Base-by-base conservation (phyloP, 192 early-diverging fungal genomes). In the Funneliformis geosporum region DNA sequence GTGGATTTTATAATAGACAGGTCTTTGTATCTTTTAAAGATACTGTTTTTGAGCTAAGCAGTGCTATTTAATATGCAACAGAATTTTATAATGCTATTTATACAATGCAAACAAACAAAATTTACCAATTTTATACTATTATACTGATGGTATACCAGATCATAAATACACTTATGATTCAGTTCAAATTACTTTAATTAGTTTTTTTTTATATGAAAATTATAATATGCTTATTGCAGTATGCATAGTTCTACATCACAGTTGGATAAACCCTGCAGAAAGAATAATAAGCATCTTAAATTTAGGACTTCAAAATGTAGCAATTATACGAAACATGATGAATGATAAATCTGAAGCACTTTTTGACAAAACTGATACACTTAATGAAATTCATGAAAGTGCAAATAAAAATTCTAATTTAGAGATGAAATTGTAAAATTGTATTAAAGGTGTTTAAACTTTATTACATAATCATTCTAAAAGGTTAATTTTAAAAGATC, bases 121-220 rank as follows among this genome's bases (percentile, higher is more conserved):
- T 28, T 14, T 8, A 65, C 62, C 11, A 14, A 65, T 65, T 38
- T 65, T 14, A 33, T 8, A 4, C 10, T 65, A n/a, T 65, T 65
- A 65, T 11, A 65, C 62, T 65, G 28, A 65, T 33, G 10, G 27
- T 28, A 27, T 27, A 28, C 27, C 25, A 27, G 62, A 65, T 3
- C 27, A 65, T 11, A 10, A 5, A 14, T 65, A 9, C 14, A 65
- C 23, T 65, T 65, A 65, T 27, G 10, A 27, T 65, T 65, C 10
- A 65, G 28, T 65, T 28, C 62, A 65, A 65, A 11, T 65, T 65
- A 27, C 62, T 28, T 65, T 65, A 33, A 28, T 65, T 7, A 65
- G 62, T 65, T 27, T 65, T n/a, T 65, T 65, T 16, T 65, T 14
- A 27, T 10, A 9, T 12, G 0, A 4, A 33, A 5, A 65, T 65